Base-by-base conservation (phyloP, 2,329 filamentous ascomycete genomes). In the Didymella sp. region DNA sequence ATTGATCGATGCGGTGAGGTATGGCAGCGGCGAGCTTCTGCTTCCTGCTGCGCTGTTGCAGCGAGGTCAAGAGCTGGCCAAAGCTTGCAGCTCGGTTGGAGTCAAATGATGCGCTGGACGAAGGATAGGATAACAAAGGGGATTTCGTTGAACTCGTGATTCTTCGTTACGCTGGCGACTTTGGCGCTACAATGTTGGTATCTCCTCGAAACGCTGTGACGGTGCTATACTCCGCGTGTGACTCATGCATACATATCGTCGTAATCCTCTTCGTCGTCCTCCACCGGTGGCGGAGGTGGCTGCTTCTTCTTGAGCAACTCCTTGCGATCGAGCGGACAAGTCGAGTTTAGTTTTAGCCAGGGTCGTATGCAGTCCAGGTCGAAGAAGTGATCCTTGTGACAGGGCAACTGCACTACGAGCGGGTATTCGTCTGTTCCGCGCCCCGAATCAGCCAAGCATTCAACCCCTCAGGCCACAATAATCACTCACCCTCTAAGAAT, bases 331-430 rank as follows among this genome's bases (percentile, higher is more conserved):
- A 88, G 77, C 17, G 86, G 86, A 74, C 86, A 89, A 19, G 85
- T 88, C 8, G 84, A 83, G 60, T 87, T 84, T 52, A 88, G 76
- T 62, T 87, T 82, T 60, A 89, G 73, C 86, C 86, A 89, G 0
- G 86, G 86, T 56, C 81, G 76, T 59, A 89, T 85, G 72, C 86
- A 89, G 65, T 88, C 86, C 24, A 88, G 72, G 73, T 89, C 86
- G 72, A 88, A 88, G 19, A 85, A 67, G 70, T 89, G 86, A 33
- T 82, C 82, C 15, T 82, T 78, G 69, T 88, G 84, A 62, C 86
- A 89, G 9, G 86, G 84, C 28, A 89, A 71, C 25, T 81, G 79
- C 42, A 89, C 85, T 31, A 88, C 84, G 17, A 89, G 81, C n/a
- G 86, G 86, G 63, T 87, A 86, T 41, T 81, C 62, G 62, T 87